Conservation (phyloP, 2,329 filamentous ascomycete genomes). For the Sordariomycetes sp. region DNA sequence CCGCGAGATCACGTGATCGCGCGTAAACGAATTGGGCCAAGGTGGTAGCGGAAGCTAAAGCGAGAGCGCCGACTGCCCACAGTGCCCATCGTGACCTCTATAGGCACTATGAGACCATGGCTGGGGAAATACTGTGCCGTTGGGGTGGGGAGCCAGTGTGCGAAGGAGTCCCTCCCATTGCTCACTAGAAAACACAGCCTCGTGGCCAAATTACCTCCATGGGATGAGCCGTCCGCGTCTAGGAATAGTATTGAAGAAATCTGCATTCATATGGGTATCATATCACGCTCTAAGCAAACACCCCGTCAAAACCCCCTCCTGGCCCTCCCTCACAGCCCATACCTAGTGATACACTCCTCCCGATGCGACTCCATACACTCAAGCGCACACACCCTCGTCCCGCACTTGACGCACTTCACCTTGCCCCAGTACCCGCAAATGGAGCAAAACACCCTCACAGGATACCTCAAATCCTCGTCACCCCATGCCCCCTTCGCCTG, state of each 20-base stretch:
- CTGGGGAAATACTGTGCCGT: too few species aligned
- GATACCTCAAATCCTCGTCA: conserved; percentile 31
- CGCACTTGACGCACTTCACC: conserved; percentile 65
- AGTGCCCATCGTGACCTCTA: background rate
- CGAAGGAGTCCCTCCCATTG: too few species aligned
- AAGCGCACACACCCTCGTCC: conserved; percentile 63
- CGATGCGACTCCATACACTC: conserved; percentile 61
- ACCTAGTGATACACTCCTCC: conserved; percentile 57
- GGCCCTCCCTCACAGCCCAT: conserved; percentile 27
- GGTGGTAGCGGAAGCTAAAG: too few species aligned
- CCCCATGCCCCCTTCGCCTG: conserved; percentile 41
- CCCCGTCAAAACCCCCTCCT: background rate
- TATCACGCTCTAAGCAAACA: background rate
- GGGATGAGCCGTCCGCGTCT: background rate
- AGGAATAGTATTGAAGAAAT: background rate
- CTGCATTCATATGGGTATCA: conserved; percentile 1
- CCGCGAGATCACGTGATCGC: conserved; percentile 3
- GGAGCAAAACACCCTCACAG: conserved; percentile 57
- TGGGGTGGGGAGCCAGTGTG: background rate
- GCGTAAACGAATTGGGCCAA: background rate
- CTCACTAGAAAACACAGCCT: too few species aligned
- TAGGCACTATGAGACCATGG: too few species aligned
- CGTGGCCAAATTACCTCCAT: too few species aligned
- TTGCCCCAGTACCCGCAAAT: conserved; percentile 75
- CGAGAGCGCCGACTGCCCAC: too few species aligned